A percentile compares a stretch with the other conserved stretches of the same genome.
phyloP scores from a whole-genome alignment of 768 basidiomycete genomes.

The Symmetrospora coprosmae region DNA sequence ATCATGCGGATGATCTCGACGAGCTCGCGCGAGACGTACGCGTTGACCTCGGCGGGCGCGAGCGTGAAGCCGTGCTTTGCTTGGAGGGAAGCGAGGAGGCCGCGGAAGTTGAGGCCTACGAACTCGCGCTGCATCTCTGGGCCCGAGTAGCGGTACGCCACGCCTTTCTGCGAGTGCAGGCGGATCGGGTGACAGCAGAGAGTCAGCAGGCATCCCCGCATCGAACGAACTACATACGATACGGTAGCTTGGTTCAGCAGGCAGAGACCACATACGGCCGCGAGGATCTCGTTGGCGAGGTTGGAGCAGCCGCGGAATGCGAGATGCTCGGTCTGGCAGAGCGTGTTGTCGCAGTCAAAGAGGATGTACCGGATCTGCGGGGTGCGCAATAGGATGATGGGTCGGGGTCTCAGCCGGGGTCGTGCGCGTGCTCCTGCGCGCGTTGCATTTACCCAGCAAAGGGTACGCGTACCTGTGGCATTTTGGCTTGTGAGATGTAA shows the following conservation, averaged over 20 bases:
- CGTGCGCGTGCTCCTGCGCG: too few relatives aligned
- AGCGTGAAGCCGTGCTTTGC: conserved; percentile 25
- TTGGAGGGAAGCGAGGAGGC: conserved; percentile 25
- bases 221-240: too few relatives aligned
- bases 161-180: conserved; percentile 7
- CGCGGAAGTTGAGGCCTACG: conserved; percentile 30
- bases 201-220: too few relatives aligned
- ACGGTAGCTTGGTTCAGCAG: too few relatives aligned
- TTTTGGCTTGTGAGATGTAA: too few relatives aligned
- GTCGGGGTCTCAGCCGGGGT: too few relatives aligned
- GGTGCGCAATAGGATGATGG: too few relatives aligned
- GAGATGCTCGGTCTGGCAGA: conserved; percentile 21
- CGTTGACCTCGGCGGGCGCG: conserved; percentile 23
- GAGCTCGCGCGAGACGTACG: conserved; percentile 26
- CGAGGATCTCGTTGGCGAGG: conserved; percentile 28
- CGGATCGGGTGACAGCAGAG: too few relatives aligned
- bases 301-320: conserved; percentile 27
- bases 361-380: conserved; percentile 23
- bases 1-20: conserved; percentile 22
- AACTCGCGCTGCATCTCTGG: conserved; percentile 27
- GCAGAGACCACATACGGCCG: neutral
- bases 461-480: too few relatives aligned
- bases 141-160: conserved; percentile 19
- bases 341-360: conserved; percentile 32
- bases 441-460: too few relatives aligned